These are phyloP conservation scores for Salvia splendens DNA, from an alignment of 257 asterid genomes.

Conservation along the genomic window DNA sequence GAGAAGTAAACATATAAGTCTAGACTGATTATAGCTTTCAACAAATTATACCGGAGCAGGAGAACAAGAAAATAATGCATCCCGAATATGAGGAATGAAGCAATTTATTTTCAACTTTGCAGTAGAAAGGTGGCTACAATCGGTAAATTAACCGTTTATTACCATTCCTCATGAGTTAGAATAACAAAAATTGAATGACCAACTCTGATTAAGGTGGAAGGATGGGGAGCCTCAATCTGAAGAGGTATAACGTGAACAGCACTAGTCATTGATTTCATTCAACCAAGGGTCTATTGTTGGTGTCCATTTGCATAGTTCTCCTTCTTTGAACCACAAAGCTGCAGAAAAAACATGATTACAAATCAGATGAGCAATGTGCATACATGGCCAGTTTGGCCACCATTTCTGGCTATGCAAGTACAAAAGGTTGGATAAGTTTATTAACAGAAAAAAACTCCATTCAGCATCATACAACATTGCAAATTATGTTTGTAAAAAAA, in stretches of 20 bases:
- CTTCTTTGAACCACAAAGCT: conserved; percentile 86
- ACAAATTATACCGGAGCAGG: not conserved
- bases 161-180: conserved; percentile 21
- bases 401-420: not conserved
- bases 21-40: too few species aligned
- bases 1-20: too few species aligned
- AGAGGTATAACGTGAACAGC: not conserved
- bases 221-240: conserved; percentile 28
- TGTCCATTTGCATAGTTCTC: conserved; percentile 68
- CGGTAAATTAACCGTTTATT: conserved; percentile 24
- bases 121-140: not conserved
- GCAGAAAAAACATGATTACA: conserved; percentile 22
- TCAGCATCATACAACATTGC: not conserved
- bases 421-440: not conserved
- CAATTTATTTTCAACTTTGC: conserved; percentile 14
- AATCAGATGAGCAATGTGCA: not conserved
- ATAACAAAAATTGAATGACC: conserved; percentile 31
- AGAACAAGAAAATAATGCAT: not conserved
- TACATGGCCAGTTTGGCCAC: not conserved
- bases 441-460: not conserved
- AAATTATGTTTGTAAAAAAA: not conserved
- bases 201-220: conserved; percentile 17
- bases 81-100: conserved; percentile 24
- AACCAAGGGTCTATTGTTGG: conserved; percentile 77
- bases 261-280: conserved; percentile 43